Evolutionary conservation across 2,329 filamentous ascomycete genomes (phyloP), one percentile per base, ranked within the genome.

Genomic region (Beauveria brongniartii): DNA sequence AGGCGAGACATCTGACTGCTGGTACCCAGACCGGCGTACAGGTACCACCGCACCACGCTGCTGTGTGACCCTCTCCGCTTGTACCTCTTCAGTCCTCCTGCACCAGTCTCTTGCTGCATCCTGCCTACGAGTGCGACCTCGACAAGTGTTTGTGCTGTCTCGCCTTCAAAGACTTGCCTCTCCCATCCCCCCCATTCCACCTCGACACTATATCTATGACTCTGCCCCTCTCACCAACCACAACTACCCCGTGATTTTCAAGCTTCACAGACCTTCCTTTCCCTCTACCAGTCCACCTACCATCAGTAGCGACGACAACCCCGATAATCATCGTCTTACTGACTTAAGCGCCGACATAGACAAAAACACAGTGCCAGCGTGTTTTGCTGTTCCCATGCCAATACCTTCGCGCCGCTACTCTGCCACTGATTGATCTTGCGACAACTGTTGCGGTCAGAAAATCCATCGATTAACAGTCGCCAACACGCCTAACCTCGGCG

Each of bases 1-100:
- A 37, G 22, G 56, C 56, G 56, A 59, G 56, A 59, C 56, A 59
- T 59, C 47, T 52, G 28, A 30, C 56, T 44, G 47, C 56, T 44
- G 47, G 56, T 44, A 59, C 46, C 47, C 34, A 52, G 56, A 16
- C 48, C 20, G 26, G 56, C 56, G 22, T 51, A 52, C 56, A 43
- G 46, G 56, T 52, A 52, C 47, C 47, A 59, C 56, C 47, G 43
- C 30, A 34, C 34, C 30, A 50, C 56, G 34, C 47, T 52, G 48
- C 48, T 59, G 56, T 51, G 55, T 51, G 20, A 43, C 56, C 44
- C n/a, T 51, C 55, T 14, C 40, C 40, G 40, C 37, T 50, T 18
- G 47, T 44, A 51, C 34, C 30, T 50, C 44, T 50, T 43, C 47
- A 43, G 43, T 30, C 14, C 30, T 18, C 22, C 55, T 52, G 56